These are phyloP conservation scores for Boletus bicolor DNA, from an alignment of 768 basidiomycete species.

Conservation along the genomic window DNA sequence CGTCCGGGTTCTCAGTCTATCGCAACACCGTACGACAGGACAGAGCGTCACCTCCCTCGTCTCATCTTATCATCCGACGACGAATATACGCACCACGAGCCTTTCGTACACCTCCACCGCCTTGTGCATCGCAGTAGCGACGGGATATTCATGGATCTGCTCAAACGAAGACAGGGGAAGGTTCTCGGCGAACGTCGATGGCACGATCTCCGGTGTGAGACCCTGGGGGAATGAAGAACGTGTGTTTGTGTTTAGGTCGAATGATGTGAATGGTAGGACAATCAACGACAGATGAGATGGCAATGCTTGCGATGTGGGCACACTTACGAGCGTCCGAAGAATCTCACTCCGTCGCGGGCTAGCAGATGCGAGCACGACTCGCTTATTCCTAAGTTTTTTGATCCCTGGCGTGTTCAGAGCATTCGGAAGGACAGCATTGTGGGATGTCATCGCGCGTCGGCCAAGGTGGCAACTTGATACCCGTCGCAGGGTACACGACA, in stretches of 20 bases:
- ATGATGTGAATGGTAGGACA: background rate
- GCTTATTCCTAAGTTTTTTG: conserved; percentile 68
- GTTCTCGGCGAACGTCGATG: conserved; percentile 80
- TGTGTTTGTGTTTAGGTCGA: background rate
- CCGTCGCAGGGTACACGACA: background rate
- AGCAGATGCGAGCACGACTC: conserved; percentile 81
- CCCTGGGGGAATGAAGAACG: conserved; percentile 37
- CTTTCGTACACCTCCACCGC: conserved; percentile 84
- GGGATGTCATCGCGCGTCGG: conserved; percentile 17
- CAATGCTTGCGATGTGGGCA: background rate
- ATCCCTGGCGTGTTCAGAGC: conserved; percentile 61
- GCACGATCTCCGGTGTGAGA: conserved; percentile 64
- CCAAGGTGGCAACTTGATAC: background rate
- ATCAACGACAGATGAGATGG: background rate
- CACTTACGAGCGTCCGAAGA: conserved; percentile 66
- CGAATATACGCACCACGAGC: conserved; percentile 51
- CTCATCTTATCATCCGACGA: background rate
- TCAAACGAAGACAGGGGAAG: conserved; percentile 64
- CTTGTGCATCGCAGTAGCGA: conserved; percentile 73
- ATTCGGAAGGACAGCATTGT: conserved; percentile 54
- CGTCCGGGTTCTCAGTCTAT: conserved; percentile 54
- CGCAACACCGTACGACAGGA: background rate
- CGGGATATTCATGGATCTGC: conserved; percentile 70
- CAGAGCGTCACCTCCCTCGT: background rate
- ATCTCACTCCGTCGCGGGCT: conserved; percentile 86